phyloP scores from a whole-genome alignment of 495 filamentous ascomycete species.

The Schizothecium vesticola region DNA sequence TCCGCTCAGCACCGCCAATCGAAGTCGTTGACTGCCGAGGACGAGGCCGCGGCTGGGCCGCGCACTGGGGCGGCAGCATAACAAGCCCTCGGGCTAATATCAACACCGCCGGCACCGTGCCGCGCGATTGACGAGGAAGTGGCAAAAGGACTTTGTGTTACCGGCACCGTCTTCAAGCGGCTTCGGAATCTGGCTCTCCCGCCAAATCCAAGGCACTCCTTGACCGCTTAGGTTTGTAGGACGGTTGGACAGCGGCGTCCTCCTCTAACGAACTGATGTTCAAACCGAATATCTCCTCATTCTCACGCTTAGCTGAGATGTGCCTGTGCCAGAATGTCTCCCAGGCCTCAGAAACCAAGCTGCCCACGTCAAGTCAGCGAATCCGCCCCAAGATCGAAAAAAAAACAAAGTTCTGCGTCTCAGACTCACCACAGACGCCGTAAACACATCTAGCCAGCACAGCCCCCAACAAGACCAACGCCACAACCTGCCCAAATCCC shows the following conservation, averaged over 20 bases:
- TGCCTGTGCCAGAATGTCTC: not conserved
- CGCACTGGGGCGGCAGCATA: not conserved
- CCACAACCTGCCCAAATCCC: slow-evolving; percentile 8
- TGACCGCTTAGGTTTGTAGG: too few species aligned
- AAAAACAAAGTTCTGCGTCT: too few species aligned
- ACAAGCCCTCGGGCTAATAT: not conserved
- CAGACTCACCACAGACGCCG: not conserved
- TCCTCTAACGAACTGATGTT: not conserved
- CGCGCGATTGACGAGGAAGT: not conserved
- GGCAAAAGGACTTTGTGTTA: not conserved
- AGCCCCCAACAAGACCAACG: not conserved
- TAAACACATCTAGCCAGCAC: not conserved
- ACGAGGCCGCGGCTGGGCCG: not conserved
- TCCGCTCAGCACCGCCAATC: not conserved
- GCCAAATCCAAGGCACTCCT: too few species aligned
- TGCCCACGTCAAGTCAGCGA: not conserved
- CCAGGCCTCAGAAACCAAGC: not conserved
- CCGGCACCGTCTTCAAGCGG: not conserved
- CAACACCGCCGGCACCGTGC: not conserved
- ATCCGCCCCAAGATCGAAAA: not conserved
- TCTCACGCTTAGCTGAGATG: not conserved
- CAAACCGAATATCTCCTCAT: not conserved
- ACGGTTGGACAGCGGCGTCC: too few species aligned
- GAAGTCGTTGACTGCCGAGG: not conserved
- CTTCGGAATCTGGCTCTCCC: too few species aligned